A percentile compares a stretch with the other conserved stretches of the same genome.
Conservation (phyloP, 495 filamentous ascomycete genomes). For the Xylaria intraflava region DNA sequence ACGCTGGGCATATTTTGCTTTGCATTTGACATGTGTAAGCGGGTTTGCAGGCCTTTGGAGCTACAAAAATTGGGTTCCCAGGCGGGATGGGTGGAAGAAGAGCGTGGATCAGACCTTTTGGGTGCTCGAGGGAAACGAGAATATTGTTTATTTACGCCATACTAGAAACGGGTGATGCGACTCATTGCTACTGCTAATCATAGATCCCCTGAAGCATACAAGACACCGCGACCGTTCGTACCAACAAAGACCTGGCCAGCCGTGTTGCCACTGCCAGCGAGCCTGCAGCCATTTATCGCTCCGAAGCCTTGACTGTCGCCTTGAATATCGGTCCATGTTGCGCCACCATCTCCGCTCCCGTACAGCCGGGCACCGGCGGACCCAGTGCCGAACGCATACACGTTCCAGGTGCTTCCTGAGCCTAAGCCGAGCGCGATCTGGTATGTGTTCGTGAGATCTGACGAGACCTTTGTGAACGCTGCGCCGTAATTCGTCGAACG, state of each 20-base stretch:
- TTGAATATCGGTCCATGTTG: slow-evolving; percentile 48
- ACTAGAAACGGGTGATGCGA: no score
- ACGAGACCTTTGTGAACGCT: slow-evolving; percentile 37
- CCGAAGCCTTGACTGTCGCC: slow-evolving; percentile 46
- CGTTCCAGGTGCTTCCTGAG: slow-evolving; percentile 31
- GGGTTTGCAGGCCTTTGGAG: neutral
- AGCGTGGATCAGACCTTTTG: no score
- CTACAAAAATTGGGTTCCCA: no score
- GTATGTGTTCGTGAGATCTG: slow-evolving; percentile 34
- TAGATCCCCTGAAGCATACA: slow-evolving; percentile 34
- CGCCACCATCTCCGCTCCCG: slow-evolving; percentile 42
- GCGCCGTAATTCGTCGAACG: slow-evolving; percentile 43
- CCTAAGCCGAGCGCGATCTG: slow-evolving; percentile 41
- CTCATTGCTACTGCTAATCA: neutral
- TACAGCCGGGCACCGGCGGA: slow-evolving; percentile 41
- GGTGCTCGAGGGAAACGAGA: no score
- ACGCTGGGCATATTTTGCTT: neutral
- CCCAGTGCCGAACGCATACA: slow-evolving; percentile 47
- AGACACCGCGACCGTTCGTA: slow-evolving; percentile 53
- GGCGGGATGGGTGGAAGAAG: no score
- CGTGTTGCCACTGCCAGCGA: slow-evolving; percentile 44
- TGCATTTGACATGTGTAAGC: neutral
- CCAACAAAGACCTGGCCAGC: slow-evolving; percentile 51
- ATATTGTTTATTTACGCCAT: no score
- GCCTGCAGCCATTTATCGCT: slow-evolving; percentile 35